These are phyloP conservation scores for Mycena polygramma DNA, from an alignment of 768 basidiomycete genomes.

Conservation along the genomic window DNA sequence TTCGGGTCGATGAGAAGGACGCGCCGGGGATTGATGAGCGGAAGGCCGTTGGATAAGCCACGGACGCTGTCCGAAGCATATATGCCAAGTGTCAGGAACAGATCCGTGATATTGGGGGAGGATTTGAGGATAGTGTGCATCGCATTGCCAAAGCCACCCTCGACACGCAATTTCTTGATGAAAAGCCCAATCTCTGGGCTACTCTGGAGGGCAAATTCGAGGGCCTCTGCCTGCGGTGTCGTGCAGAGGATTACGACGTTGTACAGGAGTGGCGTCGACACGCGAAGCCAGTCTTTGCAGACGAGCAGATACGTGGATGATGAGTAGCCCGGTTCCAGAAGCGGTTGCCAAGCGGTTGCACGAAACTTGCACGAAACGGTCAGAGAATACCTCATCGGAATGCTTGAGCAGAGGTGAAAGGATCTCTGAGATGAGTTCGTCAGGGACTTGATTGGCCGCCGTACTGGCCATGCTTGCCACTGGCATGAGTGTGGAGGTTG, in stretches of 20 bases:
- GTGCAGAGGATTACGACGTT: slow-evolving; percentile 24
- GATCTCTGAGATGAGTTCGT: slow-evolving; percentile 28
- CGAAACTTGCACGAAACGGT: not conserved
- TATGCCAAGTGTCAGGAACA: too few species aligned
- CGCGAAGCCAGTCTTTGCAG: slow-evolving; percentile 29
- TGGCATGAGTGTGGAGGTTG: too few species aligned
- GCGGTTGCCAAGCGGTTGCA: too few species aligned
- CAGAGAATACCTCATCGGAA: slow-evolving; percentile 24
- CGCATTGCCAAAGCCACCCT: slow-evolving; percentile 17
- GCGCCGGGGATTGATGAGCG: too few species aligned
- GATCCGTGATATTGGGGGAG: too few species aligned
- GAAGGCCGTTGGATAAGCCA: too few species aligned
- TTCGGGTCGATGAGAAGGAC: too few species aligned
- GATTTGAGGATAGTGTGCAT: slow-evolving; percentile 1
- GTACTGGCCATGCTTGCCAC: not conserved
- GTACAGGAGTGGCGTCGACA: slow-evolving; percentile 26
- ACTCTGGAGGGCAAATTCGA: not conserved
- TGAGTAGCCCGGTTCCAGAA: slow-evolving; percentile 12
- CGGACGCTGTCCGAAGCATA: too few species aligned
- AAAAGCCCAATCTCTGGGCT: slow-evolving; percentile 7
- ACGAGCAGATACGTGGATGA: slow-evolving; percentile 24
- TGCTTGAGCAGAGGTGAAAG: slow-evolving; percentile 18
- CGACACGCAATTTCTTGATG: slow-evolving; percentile 2
- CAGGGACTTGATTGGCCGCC: not conserved
- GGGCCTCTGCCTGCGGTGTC: slow-evolving; percentile 1